Base-by-base conservation (phyloP, 108 stramenopile species). In the Nitzschia inconspicua region DNA sequence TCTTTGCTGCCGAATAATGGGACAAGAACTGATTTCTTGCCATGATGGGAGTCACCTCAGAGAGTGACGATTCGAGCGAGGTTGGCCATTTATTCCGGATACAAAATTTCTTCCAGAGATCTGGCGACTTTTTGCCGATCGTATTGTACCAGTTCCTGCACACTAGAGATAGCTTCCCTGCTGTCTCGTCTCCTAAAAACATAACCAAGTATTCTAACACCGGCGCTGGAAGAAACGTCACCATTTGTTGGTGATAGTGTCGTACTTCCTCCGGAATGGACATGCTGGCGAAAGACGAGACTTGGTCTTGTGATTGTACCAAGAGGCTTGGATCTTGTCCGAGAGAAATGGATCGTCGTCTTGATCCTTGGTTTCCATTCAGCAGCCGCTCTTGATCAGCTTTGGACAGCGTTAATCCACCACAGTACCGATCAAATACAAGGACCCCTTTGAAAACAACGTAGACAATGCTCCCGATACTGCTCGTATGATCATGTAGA, bases 361-460 rank as follows among this genome's bases (percentile, higher is more conserved):
- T n/a, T n/a, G 9, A 37, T 20, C 44, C 44, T 7, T 42, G 13
- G 24, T 16, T 28, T 14, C 35, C 67, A 13, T 16, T 31, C 14
- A 47, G 20, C 8, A 53, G 30, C 16, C 34, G 0, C 20, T 60
- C 44, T 27, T 51, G 39, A 16, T 51, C 49, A 4, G 26, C 22
- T 19, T 37, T 63, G 5, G 62, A 32, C 10, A 73, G 7, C 0
- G 65, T 47, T 5, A 71, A 24, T 0, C 78, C 78, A 19, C 57
- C 64, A 20, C 52, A 59, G 59, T 80, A 57, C 8, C 78, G 69
- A 63, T 80, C 78, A 71, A 72, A 79, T 1, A 79, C n/a, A 14
- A 79, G 41, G 9, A 49, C 34, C 13, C 57, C 58, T 25, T 71
- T 46, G 16, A 70, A 27, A 3, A 42, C 46, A 32, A 75, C 44